phyloP scores from a whole-genome alignment of 78 protist genomes.

The Dictyostelium citrinum region DNA sequence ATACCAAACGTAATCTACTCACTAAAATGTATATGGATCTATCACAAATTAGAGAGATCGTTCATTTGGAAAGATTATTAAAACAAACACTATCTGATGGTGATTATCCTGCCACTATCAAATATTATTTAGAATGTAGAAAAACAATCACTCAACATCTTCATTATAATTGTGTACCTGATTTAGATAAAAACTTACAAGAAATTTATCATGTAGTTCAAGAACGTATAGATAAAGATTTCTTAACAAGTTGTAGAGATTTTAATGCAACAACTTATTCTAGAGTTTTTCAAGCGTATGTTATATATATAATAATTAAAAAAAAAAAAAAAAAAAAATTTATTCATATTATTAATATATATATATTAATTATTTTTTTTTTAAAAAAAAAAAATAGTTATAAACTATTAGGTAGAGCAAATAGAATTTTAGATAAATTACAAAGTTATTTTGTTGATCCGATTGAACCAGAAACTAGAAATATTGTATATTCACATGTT shows the following conservation, averaged over 20 bases:
- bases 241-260: conserved; percentile 50
- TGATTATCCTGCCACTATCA: conserved; percentile 74
- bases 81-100: conserved; percentile 74
- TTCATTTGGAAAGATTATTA: conserved; percentile 28
- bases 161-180: conserved; percentile 63
- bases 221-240: conserved; percentile 69
- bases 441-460: conserved; percentile 69
- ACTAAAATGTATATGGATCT: conserved; percentile 37
- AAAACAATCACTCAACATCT: conserved; percentile 1
- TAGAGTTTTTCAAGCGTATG: conserved; percentile 49
- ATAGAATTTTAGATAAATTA: conserved; percentile 26
- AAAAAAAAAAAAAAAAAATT: too few relatives aligned
- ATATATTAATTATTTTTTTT: not conserved
- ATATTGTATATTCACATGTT: conserved; percentile 67
- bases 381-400: too few relatives aligned
- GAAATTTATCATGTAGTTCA: conserved; percentile 68
- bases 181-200: conserved; percentile 30
- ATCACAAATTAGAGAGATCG: conserved; percentile 45
- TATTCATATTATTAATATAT: not conserved
- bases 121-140: conserved; percentile 49
- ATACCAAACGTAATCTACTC: conserved; percentile 29
- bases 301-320: not conserved
- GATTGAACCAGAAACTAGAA: conserved; percentile 73
- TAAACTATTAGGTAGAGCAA: conserved; percentile 32
- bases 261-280: conserved; percentile 46